These are phyloP conservation scores for Calonectria ilicicola DNA, from an alignment of 2,329 filamentous ascomycete species.

Conservation along the genomic window DNA sequence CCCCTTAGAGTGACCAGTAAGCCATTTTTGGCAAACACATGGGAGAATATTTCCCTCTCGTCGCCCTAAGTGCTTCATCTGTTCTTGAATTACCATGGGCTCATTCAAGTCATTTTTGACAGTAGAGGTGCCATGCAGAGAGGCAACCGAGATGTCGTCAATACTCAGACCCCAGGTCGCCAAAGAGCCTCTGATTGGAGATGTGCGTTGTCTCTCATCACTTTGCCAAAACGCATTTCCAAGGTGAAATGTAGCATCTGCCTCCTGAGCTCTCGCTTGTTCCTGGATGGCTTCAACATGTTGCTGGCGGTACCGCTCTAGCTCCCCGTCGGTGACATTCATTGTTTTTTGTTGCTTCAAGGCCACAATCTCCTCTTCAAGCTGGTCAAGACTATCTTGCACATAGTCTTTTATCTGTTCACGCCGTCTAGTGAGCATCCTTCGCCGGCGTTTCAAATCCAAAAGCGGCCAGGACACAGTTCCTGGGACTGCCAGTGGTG, in stretches of 20 bases:
- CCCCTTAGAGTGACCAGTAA: slow-evolving; percentile 99
- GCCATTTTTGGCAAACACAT: slow-evolving; percentile 99
- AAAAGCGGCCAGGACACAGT: slow-evolving; percentile 87
- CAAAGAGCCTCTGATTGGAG: slow-evolving; percentile 93
- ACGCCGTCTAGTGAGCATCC: slow-evolving; percentile 93
- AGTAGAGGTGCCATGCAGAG: slow-evolving; percentile 98
- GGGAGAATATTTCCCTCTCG: slow-evolving; percentile 96
- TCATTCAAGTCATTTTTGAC: slow-evolving; percentile 99
- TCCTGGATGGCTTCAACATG: slow-evolving; percentile 72
- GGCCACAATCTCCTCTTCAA: not conserved
- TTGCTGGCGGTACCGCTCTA: not conserved
- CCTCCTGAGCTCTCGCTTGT: slow-evolving; percentile 88
- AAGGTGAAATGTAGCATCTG: slow-evolving; percentile 90
- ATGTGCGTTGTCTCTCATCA: slow-evolving; percentile 80
- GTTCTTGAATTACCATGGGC: slow-evolving; percentile 95
- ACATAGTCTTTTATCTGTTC: slow-evolving; percentile 94
- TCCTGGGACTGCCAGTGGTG: not conserved
- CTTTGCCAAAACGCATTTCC: slow-evolving; percentile 99
- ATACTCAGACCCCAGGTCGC: slow-evolving; percentile 98
- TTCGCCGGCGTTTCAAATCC: slow-evolving; percentile 96
- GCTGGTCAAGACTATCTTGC: slow-evolving; percentile 82
- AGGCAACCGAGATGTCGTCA: slow-evolving; percentile 93
- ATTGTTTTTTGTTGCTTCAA: not conserved
- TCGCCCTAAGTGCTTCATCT: slow-evolving; percentile 93
- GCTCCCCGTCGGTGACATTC: not conserved